These are phyloP conservation scores for Globisporangium iwayamae DNA, from an alignment of 352 stramenopile species.

Conservation along the genomic window DNA sequence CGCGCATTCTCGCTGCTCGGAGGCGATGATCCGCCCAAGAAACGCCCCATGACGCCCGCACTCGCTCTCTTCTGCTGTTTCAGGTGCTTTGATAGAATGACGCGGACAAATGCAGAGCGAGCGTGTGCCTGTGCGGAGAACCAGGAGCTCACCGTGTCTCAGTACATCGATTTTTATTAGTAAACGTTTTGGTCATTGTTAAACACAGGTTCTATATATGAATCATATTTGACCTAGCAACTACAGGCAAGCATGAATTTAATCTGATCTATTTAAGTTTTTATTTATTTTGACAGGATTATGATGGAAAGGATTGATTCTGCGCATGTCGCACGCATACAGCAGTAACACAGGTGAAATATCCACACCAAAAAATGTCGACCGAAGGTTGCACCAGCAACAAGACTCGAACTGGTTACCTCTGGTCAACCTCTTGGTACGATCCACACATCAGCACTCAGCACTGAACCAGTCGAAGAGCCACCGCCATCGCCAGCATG, in stretches of 20 bases:
- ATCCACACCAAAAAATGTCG: background rate
- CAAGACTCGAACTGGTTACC: too few species aligned
- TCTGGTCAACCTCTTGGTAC: too few species aligned
- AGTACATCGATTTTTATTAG: background rate
- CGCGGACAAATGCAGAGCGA: background rate
- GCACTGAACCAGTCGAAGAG: background rate
- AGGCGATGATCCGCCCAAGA: slow-evolving; percentile 39
- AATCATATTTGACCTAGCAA: too few species aligned
- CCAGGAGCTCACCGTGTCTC: background rate
- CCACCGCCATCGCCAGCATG: too few species aligned
- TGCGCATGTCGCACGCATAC: background rate
- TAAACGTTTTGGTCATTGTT: background rate
- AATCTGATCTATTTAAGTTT: too few species aligned
- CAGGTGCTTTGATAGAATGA: background rate
- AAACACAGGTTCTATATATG: background rate
- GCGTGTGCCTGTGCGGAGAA: background rate
- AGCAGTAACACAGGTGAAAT: background rate
- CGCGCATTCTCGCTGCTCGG: slow-evolving; percentile 26
- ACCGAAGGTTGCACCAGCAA: background rate
- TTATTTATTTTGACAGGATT: background rate
- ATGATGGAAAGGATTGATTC: background rate
- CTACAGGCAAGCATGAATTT: too few species aligned
- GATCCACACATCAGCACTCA: background rate
- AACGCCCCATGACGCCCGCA: slow-evolving; percentile 44
- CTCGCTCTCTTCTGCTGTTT: slow-evolving; percentile 2